Evolutionary conservation across 2,329 filamentous ascomycete genomes (phyloP).

Genomic region (Hypoxylon sp.): DNA sequence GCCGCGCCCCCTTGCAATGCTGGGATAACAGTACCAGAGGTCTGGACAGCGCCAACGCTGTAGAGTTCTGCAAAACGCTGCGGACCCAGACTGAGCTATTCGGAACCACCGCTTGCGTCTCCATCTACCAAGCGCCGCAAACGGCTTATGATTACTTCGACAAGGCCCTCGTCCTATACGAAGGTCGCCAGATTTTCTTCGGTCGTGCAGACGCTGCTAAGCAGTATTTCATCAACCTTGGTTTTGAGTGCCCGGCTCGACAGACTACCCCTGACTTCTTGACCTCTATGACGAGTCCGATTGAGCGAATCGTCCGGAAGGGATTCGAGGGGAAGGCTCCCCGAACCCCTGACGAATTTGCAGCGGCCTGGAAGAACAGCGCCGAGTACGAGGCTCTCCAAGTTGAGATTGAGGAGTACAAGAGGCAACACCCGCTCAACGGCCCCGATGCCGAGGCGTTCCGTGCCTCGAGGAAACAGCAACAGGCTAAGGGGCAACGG

Average conservation of each 20-base stretch:
- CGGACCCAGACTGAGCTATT: constrained; percentile 76
- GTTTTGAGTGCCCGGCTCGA: constrained; percentile 76
- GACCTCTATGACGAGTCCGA: constrained; percentile 76
- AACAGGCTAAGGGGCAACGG: constrained; percentile 73
- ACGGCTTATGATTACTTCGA: constrained; percentile 75
- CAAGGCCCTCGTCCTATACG: constrained; percentile 71
- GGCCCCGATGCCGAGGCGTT: constrained; percentile 71
- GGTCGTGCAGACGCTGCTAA: constrained; percentile 72
- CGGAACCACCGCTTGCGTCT: constrained; percentile 75
- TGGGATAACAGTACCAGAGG: constrained; percentile 82
- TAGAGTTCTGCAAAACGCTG: constrained; percentile 81
- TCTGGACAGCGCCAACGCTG: constrained; percentile 81
- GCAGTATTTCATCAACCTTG: constrained; percentile 76
- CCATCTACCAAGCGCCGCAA: constrained; percentile 80
- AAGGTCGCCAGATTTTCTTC: constrained; percentile 75
- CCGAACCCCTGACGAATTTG: constrained; percentile 74
- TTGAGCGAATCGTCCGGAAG: constrained; percentile 69
- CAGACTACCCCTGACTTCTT: constrained; percentile 81
- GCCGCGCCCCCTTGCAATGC: constrained; percentile 73
- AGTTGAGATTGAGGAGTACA: constrained; percentile 70
- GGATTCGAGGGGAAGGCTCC: constrained; percentile 71
- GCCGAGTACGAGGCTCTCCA: constrained; percentile 66
- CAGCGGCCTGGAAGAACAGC: constrained; percentile 70
- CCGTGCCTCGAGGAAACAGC: constrained; percentile 67
- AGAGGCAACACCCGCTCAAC: constrained; percentile 66